phyloP scores from a whole-genome alignment of 1,284 basidiomycete species.

The Heterobasidion annosum region DNA sequence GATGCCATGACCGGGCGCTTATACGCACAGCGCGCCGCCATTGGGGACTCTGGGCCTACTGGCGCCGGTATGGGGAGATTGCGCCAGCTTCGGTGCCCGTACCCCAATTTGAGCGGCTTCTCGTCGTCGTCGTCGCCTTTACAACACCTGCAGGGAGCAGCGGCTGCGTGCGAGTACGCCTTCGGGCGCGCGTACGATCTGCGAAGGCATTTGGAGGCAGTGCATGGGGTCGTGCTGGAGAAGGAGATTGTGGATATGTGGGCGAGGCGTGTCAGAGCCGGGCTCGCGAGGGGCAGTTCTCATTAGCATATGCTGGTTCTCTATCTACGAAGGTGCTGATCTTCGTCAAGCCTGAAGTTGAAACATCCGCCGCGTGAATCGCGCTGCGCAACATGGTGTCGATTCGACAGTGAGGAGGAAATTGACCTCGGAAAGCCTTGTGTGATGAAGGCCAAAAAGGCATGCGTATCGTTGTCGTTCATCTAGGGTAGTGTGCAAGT shows the following conservation, averaged over 20 bases:
- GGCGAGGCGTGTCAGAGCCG: slow-evolving; percentile 22
- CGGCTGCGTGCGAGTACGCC: slow-evolving; percentile 52
- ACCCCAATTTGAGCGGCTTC: slow-evolving; percentile 27
- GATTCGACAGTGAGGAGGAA: too few species aligned
- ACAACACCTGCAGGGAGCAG: neutral
- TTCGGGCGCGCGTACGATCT: slow-evolving; percentile 83
- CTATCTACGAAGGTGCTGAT: too few species aligned
- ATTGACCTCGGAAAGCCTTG: too few species aligned
- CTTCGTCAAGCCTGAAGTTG: too few species aligned
- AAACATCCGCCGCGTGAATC: too few species aligned
- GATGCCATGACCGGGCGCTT: neutral
- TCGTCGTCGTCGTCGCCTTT: slow-evolving; percentile 10
- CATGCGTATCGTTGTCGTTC: too few species aligned
- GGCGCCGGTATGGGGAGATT: slow-evolving; percentile 5
- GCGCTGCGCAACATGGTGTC: too few species aligned
- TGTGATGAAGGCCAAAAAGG: too few species aligned
- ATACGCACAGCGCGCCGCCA: slow-evolving; percentile 3
- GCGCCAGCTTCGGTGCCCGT: slow-evolving; percentile 44
- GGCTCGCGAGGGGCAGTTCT: neutral
- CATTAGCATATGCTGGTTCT: too few species aligned
- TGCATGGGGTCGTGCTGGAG: slow-evolving; percentile 52
- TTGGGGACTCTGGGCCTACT: slow-evolving; percentile 22
- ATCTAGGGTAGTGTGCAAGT: too few species aligned
- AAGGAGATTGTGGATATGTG: slow-evolving; percentile 57
- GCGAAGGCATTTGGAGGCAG: slow-evolving; percentile 63